A percentile compares a stretch with the other conserved stretches of the same genome.
Evolutionary conservation across 176 grass and related monocot species (phyloP).

Genomic region (Oryza australiensis): DNA sequence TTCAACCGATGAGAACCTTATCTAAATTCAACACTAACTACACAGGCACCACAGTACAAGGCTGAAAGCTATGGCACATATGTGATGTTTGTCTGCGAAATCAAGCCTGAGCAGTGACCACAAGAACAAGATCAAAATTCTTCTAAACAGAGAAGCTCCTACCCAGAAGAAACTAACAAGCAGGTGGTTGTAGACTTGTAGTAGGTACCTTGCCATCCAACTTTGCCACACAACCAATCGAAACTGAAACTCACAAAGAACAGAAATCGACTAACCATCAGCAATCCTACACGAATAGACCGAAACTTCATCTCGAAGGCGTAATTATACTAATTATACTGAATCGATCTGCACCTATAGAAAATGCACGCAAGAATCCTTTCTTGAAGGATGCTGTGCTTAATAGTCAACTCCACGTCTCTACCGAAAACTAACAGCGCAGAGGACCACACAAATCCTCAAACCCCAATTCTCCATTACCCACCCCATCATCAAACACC

Average conservation of each 20-base stretch:
- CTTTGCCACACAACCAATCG: not conserved
- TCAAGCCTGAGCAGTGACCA: not conserved
- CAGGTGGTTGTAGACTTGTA: not conserved
- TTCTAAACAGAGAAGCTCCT: not conserved
- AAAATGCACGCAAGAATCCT: not conserved
- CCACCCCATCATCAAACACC: constrained; percentile 19
- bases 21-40: constrained; percentile 20
- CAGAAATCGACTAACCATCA: not conserved
- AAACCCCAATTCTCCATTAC: constrained; percentile 25
- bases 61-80: not conserved
- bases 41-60: not conserved
- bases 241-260: not conserved
- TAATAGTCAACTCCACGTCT: constrained; percentile 24
- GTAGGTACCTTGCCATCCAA: not conserved
- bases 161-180: not conserved
- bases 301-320: not conserved
- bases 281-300: not conserved
- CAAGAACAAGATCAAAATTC: not conserved
- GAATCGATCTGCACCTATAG: not conserved
- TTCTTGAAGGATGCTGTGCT: constrained; percentile 3
- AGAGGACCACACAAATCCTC: constrained; percentile 18
- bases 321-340: no score
- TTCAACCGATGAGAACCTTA: constrained; percentile 22
- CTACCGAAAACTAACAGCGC: not conserved
- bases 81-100: constrained; percentile 2